Evolutionary conservation across 2,329 filamentous ascomycete genomes (phyloP).

Genomic region (Periconia digitata): DNA sequence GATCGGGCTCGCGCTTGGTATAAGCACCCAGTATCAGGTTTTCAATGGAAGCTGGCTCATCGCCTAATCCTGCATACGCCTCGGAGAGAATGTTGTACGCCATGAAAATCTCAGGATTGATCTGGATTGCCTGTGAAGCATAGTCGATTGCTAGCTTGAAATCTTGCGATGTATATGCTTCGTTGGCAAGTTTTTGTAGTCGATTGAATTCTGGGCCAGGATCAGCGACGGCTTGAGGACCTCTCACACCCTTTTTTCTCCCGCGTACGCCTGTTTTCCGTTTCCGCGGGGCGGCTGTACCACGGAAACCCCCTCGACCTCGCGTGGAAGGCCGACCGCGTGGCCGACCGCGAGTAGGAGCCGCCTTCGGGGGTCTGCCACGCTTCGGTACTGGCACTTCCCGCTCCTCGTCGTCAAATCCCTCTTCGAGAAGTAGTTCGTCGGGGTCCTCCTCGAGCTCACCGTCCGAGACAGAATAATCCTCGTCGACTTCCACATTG

Average conservation of each 20-base stretch:
- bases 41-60: constrained; percentile 58
- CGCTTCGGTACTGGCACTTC: constrained; percentile 20
- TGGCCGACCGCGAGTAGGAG: constrained; percentile 20
- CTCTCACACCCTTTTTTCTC: constrained; percentile 37
- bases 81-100: constrained; percentile 64
- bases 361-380: constrained; percentile 15
- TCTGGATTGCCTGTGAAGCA: constrained; percentile 37
- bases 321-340: constrained; percentile 29
- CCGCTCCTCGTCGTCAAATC: constrained; percentile 31
- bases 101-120: constrained; percentile 64
- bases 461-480: constrained; percentile 37
- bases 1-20: constrained; percentile 56
- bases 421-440: constrained; percentile 32
- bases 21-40: constrained; percentile 62
- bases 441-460: constrained; percentile 31
- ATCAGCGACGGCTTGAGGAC: constrained; percentile 61
- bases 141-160: constrained; percentile 52
- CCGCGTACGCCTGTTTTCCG: constrained; percentile 26
- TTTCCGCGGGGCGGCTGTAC: constrained; percentile 20
- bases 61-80: constrained; percentile 58
- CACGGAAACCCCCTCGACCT: constrained; percentile 24
- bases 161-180: constrained; percentile 65
- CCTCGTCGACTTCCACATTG: constrained; percentile 32
- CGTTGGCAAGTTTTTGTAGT: constrained; percentile 66
- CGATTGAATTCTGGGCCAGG: constrained; percentile 72